Evolutionary conservation across 2,329 filamentous ascomycete species (phyloP), one percentile per base, ranked within the genome.

Genomic region (Shiraia sp.): DNA sequence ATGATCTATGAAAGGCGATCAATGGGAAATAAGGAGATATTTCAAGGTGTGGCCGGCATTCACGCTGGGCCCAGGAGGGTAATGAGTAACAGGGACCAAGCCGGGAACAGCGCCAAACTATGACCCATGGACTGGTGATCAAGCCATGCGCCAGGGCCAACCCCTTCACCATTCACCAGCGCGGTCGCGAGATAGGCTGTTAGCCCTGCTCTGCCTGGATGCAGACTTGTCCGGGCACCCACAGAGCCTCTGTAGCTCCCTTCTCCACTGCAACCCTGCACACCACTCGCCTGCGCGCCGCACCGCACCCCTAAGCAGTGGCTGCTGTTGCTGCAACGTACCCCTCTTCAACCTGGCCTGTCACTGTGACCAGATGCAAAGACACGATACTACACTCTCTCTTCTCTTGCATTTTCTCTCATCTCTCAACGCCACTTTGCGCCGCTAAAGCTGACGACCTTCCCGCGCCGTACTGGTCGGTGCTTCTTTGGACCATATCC

Each of bases 251-350:
- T 35, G 32, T 23, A 8, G 8, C 19, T 5, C 19, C 19, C 24
- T 25, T 51, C 46, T 33, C 37, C 44, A 35, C 34, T 55, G 54
- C 47, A 57, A 55, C 48, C 32, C 40, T 43, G 42, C 31, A 34
- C 24, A 35, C 50, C 50, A 46, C 19, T 40, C 45, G 16, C 27
- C 38, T 22, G 25, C 36, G 32, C 35, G 40, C 43, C 43, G 32
- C 42, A 36, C 38, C 30, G 40, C 47, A 27, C 12, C 27, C 34
- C 34, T 37, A 40, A 44, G 14, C 24, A 32, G 59, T 53, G 52
- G 60, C 56, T 49, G 50, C 42, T 26, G 36, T 41, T 41, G 45
- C 51, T 66, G 61, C 51, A 59, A 66, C 61, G 39, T 49, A 43
- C 58, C 59, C 55, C 55, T 49, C 56, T 40, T 32, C 31, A 14